phyloP scores from a whole-genome alignment of 106 monocot genomes.

The Dioscorea zingiberensis region DNA sequence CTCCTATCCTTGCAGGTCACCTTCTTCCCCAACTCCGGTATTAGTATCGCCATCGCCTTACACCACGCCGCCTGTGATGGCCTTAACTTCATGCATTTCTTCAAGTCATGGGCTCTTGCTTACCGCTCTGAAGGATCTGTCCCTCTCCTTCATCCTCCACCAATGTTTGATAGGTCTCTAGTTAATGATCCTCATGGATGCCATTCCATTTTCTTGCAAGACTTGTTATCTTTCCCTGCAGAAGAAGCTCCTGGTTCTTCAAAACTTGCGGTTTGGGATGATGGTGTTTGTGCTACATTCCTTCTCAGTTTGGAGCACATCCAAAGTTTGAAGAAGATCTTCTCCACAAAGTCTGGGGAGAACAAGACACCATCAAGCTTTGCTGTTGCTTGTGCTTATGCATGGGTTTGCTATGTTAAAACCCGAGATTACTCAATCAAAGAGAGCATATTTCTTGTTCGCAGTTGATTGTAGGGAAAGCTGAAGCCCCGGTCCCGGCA shows the following conservation, averaged over 20 bases:
- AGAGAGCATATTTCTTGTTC: not conserved
- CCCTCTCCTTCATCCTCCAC: no score
- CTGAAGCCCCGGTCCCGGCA: conserved; percentile 14
- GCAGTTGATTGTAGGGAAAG: conserved; percentile 17
- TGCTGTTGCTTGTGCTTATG: not conserved
- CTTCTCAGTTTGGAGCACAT: not conserved
- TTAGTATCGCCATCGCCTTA: no score
- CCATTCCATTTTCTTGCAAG: not conserved
- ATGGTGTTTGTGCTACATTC: not conserved
- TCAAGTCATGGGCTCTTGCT: conserved; percentile 24
- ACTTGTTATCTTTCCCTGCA: not conserved
- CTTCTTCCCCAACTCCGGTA: no score
- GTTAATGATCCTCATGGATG: not conserved
- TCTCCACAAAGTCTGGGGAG: no score
- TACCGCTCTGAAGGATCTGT: no score
- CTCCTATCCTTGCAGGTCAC: no score
- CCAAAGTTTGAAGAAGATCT: not conserved
- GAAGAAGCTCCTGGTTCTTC: not conserved
- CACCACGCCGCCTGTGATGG: no score
- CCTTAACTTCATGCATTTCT: no score
- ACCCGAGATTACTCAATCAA: not conserved
- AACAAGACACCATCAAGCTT: not conserved
- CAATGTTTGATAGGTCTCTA: not conserved
- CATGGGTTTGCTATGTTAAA: not conserved
- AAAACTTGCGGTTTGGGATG: no score